These are phyloP conservation scores for Phylloporus sp. DNA, from an alignment of 768 basidiomycete species.

Conservation along the genomic window DNA sequence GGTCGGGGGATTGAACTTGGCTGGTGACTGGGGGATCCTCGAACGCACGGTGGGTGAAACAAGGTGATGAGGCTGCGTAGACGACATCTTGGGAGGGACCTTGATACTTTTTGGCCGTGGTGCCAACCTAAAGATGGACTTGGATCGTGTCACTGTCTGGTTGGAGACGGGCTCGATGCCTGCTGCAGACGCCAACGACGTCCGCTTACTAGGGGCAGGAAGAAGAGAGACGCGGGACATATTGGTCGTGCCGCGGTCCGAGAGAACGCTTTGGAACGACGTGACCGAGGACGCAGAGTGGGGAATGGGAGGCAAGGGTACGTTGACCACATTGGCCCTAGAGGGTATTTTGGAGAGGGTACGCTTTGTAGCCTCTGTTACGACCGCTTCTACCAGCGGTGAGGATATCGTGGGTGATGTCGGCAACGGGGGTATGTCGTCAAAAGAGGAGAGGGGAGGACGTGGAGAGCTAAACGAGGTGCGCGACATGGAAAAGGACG, in stretches of 20 bases:
- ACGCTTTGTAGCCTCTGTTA: background rate
- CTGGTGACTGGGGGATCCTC: conserved; percentile 21
- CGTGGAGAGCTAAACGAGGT: conserved; percentile 28
- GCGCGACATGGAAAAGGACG: conserved; percentile 29
- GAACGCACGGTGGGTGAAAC: conserved; percentile 8
- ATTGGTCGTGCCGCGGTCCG: conserved; percentile 4
- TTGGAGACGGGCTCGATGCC: conserved; percentile 13
- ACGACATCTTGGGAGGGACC: conserved; percentile 6
- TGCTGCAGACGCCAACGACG: conserved; percentile 25
- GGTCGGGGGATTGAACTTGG: conserved; percentile 28
- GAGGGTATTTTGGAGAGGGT: conserved; percentile 25
- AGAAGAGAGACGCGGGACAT: conserved; percentile 24
- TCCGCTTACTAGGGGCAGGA: conserved; percentile 22
- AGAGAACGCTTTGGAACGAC: conserved; percentile 23
- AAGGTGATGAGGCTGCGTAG: conserved; percentile 15
- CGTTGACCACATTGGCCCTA: conserved; percentile 7
- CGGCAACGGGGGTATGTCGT: conserved; percentile 28
- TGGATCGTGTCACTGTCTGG: conserved; percentile 13
- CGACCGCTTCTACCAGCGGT: conserved; percentile 7
- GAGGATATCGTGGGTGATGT: conserved; percentile 20
- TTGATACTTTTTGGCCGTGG: conserved; percentile 25
- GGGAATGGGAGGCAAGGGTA: conserved; percentile 25
- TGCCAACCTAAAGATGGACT: conserved; percentile 30
- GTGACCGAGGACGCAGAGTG: conserved; percentile 27
- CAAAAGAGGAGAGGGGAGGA: conserved; percentile 14